Conservation (phyloP, 1,139 yeast species). For the Taphrina wiesneri region DNA sequence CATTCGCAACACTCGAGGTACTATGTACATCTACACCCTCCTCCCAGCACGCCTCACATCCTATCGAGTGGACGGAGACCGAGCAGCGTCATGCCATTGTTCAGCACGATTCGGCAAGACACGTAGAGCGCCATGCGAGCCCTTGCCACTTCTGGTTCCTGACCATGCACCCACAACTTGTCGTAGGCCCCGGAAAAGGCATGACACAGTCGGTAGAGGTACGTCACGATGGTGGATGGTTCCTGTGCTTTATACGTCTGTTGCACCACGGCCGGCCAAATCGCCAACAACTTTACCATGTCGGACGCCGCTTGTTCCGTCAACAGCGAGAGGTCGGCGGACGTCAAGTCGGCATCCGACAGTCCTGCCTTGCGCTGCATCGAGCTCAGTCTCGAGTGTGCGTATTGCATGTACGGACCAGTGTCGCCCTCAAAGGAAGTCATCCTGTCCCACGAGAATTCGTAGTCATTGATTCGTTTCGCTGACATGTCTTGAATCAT, state of each 20-base stretch:
- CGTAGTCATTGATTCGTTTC: slow-evolving; percentile 93
- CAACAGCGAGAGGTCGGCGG: slow-evolving; percentile 72
- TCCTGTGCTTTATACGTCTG: slow-evolving; percentile 82
- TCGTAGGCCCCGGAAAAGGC: slow-evolving; percentile 94
- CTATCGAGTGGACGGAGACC: slow-evolving; percentile 98
- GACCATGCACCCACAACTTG: slow-evolving; percentile 96
- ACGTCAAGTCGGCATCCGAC: slow-evolving; percentile 41
- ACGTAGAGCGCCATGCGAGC: slow-evolving; percentile 93
- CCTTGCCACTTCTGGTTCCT: slow-evolving; percentile 77
- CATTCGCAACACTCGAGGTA: too few species aligned
- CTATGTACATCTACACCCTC: not conserved
- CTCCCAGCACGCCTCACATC: slow-evolving; percentile 57
- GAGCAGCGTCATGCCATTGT: slow-evolving; percentile 86
- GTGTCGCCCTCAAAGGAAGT: slow-evolving; percentile 98
- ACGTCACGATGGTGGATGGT: slow-evolving; percentile 93
- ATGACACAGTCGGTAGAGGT: slow-evolving; percentile 87
- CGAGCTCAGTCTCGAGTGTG: slow-evolving; percentile 95
- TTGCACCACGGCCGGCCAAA: slow-evolving; percentile 87
- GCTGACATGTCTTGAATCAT: slow-evolving; percentile 99
- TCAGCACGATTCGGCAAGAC: slow-evolving; percentile 84
- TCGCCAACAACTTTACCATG: slow-evolving; percentile 76
- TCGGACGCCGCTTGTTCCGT: slow-evolving; percentile 73
- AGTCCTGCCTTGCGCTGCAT: slow-evolving; percentile 77
- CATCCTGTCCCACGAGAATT: slow-evolving; percentile 98
- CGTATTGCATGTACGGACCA: slow-evolving; percentile 97